phyloP scores from a whole-genome alignment of 495 filamentous ascomycete species.

The Friedmanniomyces simplex region DNA sequence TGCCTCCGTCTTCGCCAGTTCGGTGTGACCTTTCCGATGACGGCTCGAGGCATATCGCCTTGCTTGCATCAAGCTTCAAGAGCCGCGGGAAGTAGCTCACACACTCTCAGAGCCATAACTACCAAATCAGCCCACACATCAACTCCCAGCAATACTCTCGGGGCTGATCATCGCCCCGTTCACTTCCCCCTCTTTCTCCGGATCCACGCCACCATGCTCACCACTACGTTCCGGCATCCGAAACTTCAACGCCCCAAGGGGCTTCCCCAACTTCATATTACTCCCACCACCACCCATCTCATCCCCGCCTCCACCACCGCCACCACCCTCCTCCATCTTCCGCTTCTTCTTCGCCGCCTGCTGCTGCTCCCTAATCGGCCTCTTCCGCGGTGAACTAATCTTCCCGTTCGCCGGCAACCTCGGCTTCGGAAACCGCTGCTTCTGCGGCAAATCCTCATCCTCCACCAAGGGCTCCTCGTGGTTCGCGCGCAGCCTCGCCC shows the following conservation, averaged over 20 bases:
- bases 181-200: constrained; percentile 28
- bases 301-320: constrained; percentile 13
- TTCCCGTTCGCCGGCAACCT: constrained; percentile 89
- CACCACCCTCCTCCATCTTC: constrained; percentile 28
- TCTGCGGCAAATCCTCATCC: constrained; percentile 87
- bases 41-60: too few species aligned
- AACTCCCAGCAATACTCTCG: constrained; percentile 26
- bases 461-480: constrained; percentile 75
- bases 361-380: constrained; percentile 66
- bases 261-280: constrained; percentile 12
- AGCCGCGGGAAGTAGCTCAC: too few species aligned
- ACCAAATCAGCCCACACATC: too few species aligned
- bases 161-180: constrained; percentile 30
- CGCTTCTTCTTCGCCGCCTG: constrained; percentile 62
- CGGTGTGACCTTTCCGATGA: too few species aligned
- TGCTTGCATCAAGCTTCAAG: too few species aligned
- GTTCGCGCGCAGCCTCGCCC: constrained; percentile 71
- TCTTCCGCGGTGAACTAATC: constrained; percentile 82
- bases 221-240: constrained; percentile 24
- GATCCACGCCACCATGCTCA: constrained; percentile 23
- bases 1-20: too few species aligned
- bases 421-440: constrained; percentile 87
- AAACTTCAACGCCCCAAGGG: constrained; percentile 30
- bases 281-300: background rate
- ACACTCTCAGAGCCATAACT: too few species aligned